Conservation (phyloP, 768 basidiomycete species). For the Amanita rubescens region DNA sequence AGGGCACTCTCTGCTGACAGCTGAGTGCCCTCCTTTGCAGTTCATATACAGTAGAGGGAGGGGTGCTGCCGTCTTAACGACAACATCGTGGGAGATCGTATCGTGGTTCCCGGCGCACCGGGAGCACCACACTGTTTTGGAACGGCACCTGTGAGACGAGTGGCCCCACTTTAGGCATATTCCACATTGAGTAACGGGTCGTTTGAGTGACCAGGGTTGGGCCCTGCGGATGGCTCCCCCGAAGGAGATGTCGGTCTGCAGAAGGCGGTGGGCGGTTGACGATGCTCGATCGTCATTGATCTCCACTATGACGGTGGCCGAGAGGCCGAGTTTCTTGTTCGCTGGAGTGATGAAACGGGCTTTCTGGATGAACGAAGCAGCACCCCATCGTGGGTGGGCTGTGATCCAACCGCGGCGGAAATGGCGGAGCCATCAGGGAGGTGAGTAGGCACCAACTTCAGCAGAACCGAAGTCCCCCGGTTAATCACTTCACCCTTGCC, state of each 20-base stretch:
- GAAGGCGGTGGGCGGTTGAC: background rate
- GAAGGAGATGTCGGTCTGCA: background rate
- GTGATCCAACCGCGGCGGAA: too few species aligned
- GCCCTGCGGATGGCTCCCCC: background rate
- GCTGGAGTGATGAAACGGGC: background rate
- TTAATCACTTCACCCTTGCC: too few species aligned
- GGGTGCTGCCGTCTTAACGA: too few species aligned
- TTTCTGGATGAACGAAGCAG: background rate
- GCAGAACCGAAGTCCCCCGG: too few species aligned
- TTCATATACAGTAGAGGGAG: too few species aligned
- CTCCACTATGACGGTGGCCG: background rate
- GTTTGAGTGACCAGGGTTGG: too few species aligned
- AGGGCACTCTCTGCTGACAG: too few species aligned
- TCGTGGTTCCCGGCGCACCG: background rate
- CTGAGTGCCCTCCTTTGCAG: too few species aligned
- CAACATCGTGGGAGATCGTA: too few species aligned
- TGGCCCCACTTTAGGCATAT: background rate
- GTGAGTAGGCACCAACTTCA: too few species aligned
- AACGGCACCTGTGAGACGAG: background rate
- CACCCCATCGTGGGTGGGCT: background rate
- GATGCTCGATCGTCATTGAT: background rate
- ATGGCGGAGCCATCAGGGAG: too few species aligned
- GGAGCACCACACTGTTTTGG: background rate
- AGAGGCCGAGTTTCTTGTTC: background rate
- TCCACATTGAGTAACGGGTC: background rate